Conservation (phyloP, 208 protist genomes). For the Trypanosoma rangeli region DNA sequence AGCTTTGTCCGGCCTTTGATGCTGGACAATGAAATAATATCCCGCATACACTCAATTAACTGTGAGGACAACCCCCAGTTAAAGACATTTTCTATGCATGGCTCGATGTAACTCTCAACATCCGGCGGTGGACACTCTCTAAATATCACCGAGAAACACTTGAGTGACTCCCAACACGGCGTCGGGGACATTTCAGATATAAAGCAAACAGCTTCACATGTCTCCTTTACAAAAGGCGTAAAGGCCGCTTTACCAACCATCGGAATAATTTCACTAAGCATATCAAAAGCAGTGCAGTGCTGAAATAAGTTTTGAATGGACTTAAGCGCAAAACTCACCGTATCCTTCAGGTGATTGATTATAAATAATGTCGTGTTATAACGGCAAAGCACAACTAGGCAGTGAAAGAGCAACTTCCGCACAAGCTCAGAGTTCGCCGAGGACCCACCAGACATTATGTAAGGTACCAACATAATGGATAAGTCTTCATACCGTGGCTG, state of each 20-base stretch:
- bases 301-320: conserved; percentile 52
- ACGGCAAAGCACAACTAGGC: conserved; percentile 71
- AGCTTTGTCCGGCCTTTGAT: conserved; percentile 61
- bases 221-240: conserved; percentile 63
- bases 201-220: conserved; percentile 45
- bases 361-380: conserved; percentile 75
- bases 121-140: conserved; percentile 54
- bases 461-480: conserved; percentile 72
- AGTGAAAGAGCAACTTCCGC: conserved; percentile 61
- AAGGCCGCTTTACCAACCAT: conserved; percentile 63
- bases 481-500: conserved; percentile 70
- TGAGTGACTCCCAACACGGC: conserved; percentile 81
- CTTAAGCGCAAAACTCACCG: conserved; percentile 71
- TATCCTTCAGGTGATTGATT: conserved; percentile 67
- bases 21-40: conserved; percentile 69
- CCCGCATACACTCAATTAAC: conserved; percentile 80
- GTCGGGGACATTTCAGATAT: conserved; percentile 51
- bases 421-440: conserved; percentile 35
- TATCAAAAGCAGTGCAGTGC: conserved; percentile 63
- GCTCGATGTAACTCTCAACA: conserved; percentile 74
- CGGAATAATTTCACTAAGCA: conserved; percentile 77
- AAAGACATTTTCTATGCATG: conserved; percentile 78
- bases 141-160: conserved; percentile 54
- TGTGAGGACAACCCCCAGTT: conserved; percentile 81
- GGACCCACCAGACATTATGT: conserved; percentile 48